Evolutionary conservation across 148 eudicot genomes (phyloP).

Genomic region (Bassia scoparia): DNA sequence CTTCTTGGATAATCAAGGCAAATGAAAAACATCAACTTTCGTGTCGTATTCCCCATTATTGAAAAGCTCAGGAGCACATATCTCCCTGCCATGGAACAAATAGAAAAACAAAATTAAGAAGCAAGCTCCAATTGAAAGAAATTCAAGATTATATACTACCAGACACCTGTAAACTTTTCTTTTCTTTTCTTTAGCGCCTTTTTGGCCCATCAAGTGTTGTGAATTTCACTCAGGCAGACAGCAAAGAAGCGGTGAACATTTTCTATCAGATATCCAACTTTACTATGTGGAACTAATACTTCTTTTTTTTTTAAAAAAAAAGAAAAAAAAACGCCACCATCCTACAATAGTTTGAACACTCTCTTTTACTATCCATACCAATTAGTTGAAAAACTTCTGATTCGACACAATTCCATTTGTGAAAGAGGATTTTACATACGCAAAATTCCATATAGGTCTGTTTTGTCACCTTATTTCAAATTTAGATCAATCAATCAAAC

Average conservation of each 20-base stretch:
- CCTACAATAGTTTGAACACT: too few relatives aligned
- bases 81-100: conserved; percentile 49
- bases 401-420: neutral
- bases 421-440: too few relatives aligned
- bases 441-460: too few relatives aligned
- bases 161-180: neutral
- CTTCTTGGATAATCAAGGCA: conserved; percentile 88
- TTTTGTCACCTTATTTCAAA: too few relatives aligned
- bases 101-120: neutral
- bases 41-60: conserved; percentile 78
- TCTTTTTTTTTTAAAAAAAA: too few relatives aligned
- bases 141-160: neutral
- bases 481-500: too few relatives aligned
- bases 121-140: neutral
- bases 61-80: conserved; percentile 84
- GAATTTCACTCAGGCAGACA: neutral
- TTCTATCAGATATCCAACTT: neutral
- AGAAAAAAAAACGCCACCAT: neutral
- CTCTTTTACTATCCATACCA: too few relatives aligned
- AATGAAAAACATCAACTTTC: conserved; percentile 91
- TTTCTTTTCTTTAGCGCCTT: neutral
- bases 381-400: too few relatives aligned
- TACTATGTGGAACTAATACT: neutral
- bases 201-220: too few relatives aligned
- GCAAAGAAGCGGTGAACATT: neutral